A percentile compares a stretch with the other conserved stretches of the same genome.
phyloP scores from a whole-genome alignment of 2,329 filamentous ascomycete species.

The Penicillium oxalicum region DNA sequence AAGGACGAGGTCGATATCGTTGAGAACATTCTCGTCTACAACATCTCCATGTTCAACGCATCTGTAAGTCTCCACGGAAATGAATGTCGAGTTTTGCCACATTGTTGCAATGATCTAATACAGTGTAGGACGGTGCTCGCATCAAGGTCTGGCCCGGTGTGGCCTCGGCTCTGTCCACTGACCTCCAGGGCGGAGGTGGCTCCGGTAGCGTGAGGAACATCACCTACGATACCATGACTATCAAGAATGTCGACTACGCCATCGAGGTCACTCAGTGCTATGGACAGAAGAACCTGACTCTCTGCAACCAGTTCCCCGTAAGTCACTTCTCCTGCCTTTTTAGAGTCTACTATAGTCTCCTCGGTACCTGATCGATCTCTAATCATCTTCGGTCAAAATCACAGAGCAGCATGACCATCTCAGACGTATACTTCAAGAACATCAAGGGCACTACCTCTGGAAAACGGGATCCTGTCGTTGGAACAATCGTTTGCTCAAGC shows the following conservation, averaged over 20 bases:
- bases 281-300: slow-evolving; percentile 55
- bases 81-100: slow-evolving; percentile 14
- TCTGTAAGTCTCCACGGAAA: slow-evolving; percentile 18
- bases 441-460: slow-evolving; percentile 50
- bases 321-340: slow-evolving; percentile 2
- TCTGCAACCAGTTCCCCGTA: slow-evolving; percentile 55
- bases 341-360: too few relatives aligned
- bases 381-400: not conserved
- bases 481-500: slow-evolving; percentile 46
- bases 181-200: slow-evolving; percentile 62
- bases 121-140: slow-evolving; percentile 54
- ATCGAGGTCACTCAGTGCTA: slow-evolving; percentile 63
- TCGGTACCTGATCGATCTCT: not conserved
- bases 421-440: slow-evolving; percentile 52
- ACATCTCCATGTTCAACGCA: slow-evolving; percentile 54
- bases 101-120: slow-evolving; percentile 35
- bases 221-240: slow-evolving; percentile 58
- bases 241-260: slow-evolving; percentile 59
- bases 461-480: slow-evolving; percentile 41
- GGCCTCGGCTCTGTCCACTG: slow-evolving; percentile 50
- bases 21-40: slow-evolving; percentile 61
- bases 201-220: slow-evolving; percentile 58
- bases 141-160: slow-evolving; percentile 69
- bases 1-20: slow-evolving; percentile 59
- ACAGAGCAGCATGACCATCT: slow-evolving; percentile 47